Percentiles rank a stretch among this genome's conserved stretches.
Evolutionary conservation across 352 stramenopile species (phyloP).

Genomic region (Globisporangium recalcitrans): DNA sequence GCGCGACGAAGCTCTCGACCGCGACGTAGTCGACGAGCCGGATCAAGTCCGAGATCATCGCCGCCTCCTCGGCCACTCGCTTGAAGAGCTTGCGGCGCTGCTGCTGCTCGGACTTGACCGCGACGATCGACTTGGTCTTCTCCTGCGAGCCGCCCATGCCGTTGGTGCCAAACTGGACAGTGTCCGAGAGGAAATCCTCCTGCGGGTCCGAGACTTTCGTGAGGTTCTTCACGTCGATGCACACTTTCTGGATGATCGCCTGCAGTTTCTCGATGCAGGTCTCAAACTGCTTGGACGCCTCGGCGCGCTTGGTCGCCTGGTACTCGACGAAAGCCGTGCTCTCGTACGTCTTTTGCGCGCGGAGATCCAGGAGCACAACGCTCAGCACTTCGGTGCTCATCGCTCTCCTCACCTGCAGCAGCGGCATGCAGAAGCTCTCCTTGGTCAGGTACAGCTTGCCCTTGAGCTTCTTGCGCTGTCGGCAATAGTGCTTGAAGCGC

Average conservation of each 20-base stretch:
- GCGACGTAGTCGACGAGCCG: slow-evolving; percentile 91
- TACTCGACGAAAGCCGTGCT: slow-evolving; percentile 87
- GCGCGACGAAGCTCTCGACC: slow-evolving; percentile 86
- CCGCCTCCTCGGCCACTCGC: slow-evolving; percentile 80
- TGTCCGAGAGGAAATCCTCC: slow-evolving; percentile 59
- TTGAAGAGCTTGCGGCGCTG: slow-evolving; percentile 79
- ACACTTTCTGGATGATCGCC: slow-evolving; percentile 86
- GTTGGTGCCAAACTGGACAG: slow-evolving; percentile 14
- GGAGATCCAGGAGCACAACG: slow-evolving; percentile 78
- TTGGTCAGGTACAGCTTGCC: slow-evolving; percentile 87
- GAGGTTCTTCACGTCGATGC: slow-evolving; percentile 86
- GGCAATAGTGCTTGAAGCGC: slow-evolving; percentile 86
- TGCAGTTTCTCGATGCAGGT: slow-evolving; percentile 89
- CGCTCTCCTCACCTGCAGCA: slow-evolving; percentile 88
- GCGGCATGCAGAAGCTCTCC: slow-evolving; percentile 82
- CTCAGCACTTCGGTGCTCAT: slow-evolving; percentile 81
- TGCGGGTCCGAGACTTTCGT: slow-evolving; percentile 57
- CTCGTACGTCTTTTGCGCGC: slow-evolving; percentile 88
- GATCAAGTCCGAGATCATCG: slow-evolving; percentile 92
- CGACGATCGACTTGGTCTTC: slow-evolving; percentile 92
- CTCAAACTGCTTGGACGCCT: slow-evolving; percentile 90
- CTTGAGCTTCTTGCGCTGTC: slow-evolving; percentile 83
- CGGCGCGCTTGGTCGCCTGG: slow-evolving; percentile 77
- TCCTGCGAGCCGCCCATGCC: slow-evolving; percentile 32
- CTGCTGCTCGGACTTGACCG: slow-evolving; percentile 87